Evolutionary conservation across 495 filamentous ascomycete species (phyloP).

Genomic region (Penicillium bialowiezense): DNA sequence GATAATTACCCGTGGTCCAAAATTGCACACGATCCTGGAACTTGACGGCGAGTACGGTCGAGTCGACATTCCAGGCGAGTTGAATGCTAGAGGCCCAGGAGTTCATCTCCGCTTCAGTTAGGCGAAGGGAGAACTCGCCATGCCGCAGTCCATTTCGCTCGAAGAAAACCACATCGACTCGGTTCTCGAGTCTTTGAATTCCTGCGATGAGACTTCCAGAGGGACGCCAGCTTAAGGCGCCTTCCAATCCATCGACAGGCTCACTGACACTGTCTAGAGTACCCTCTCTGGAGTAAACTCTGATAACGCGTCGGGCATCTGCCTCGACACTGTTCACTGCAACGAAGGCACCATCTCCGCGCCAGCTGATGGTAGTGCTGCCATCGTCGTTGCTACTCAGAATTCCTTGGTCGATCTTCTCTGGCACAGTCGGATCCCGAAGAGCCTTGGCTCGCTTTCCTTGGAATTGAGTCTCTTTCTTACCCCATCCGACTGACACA

Average conservation of each 20-base stretch:
- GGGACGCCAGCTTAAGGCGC: slow-evolving; percentile 86
- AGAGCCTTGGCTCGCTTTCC: slow-evolving; percentile 88
- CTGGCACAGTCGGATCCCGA: slow-evolving; percentile 89
- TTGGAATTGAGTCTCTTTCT: slow-evolving; percentile 96
- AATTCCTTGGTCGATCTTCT: slow-evolving; percentile 82
- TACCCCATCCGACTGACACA: slow-evolving; percentile 98
- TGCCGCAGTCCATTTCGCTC: slow-evolving; percentile 94
- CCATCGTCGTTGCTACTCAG: slow-evolving; percentile 70
- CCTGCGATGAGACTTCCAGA: slow-evolving; percentile 84
- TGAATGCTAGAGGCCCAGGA: slow-evolving; percentile 55
- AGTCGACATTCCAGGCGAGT: slow-evolving; percentile 86
- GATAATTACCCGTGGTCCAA: slow-evolving; percentile 98
- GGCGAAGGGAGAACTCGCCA: slow-evolving; percentile 78
- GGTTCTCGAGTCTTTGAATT: slow-evolving; percentile 67
- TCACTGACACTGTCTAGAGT: slow-evolving; percentile 88
- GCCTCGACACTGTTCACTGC: slow-evolving; percentile 76
- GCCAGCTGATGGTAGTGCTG: slow-evolving; percentile 76
- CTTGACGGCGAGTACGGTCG: slow-evolving; percentile 79
- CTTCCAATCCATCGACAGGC: slow-evolving; percentile 85
- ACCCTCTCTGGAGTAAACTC: slow-evolving; percentile 88
- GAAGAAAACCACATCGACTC: slow-evolving; percentile 88
- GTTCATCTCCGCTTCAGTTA: slow-evolving; percentile 56
- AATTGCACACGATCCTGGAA: slow-evolving; percentile 76
- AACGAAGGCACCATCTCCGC: slow-evolving; percentile 89
- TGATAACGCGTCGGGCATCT: slow-evolving; percentile 67